Conservation (phyloP, 345 rosid genomes). For the Nasturtium officinale region DNA sequence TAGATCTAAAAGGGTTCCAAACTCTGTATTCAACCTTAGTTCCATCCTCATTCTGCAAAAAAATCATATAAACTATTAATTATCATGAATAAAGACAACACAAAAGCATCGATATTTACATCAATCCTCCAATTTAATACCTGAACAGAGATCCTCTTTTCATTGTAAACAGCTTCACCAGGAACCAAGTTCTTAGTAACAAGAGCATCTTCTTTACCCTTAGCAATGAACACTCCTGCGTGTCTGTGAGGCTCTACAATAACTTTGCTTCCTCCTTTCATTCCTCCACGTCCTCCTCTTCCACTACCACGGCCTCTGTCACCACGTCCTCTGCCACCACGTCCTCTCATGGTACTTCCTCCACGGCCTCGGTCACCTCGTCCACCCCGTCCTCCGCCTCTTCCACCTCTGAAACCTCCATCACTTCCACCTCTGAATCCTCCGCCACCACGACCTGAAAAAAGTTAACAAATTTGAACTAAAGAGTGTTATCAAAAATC, state of each 20-base stretch:
- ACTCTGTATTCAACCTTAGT: constrained; percentile 88
- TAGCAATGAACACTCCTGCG: constrained; percentile 77
- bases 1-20: constrained; percentile 99
- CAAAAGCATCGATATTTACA: not conserved
- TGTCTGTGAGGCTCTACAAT: constrained; percentile 86
- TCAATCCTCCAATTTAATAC: constrained; percentile 27
- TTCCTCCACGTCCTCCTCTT: constrained; percentile 65
- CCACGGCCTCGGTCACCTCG: constrained; percentile 25
- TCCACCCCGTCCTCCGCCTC: constrained; percentile 17
- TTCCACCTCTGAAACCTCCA: constrained; percentile 28
- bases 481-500: not conserved
- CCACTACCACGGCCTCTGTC: constrained; percentile 13
- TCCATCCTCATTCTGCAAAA: constrained; percentile 81
- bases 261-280: constrained; percentile 88
- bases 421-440: constrained; percentile 52
- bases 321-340: constrained; percentile 35
- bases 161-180: constrained; percentile 89
- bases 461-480: not conserved
- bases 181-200: constrained; percentile 87
- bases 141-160: constrained; percentile 80
- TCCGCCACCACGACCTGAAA: constrained; percentile 28
- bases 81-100: not conserved
- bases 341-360: constrained; percentile 2
- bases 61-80: not conserved
- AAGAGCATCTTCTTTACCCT: constrained; percentile 93